phyloP scores from a whole-genome alignment of 306 rosid species.

The Cicer yamashitae region DNA sequence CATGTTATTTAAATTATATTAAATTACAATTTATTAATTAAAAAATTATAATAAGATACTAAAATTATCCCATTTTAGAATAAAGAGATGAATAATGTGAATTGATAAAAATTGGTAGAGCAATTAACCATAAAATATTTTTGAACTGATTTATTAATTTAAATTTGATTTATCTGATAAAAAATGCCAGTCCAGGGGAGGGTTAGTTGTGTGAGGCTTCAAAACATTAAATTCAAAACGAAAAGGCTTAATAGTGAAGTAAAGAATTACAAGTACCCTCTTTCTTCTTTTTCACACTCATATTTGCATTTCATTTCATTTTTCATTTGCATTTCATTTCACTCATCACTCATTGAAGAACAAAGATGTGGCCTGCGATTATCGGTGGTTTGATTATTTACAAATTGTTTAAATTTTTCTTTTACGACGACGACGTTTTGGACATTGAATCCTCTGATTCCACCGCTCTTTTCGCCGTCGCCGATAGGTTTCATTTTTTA shows the following conservation, averaged over 20 bases:
- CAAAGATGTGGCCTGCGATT: constrained; percentile 69
- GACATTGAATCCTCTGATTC: constrained; percentile 72
- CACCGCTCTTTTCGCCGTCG: constrained; percentile 70
- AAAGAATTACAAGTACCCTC: not conserved
- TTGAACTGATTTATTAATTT: too few relatives aligned
- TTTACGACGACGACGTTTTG: constrained; percentile 66
- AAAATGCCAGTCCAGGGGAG: not conserved
- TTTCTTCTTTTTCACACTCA: not conserved
- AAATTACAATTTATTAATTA: too few relatives aligned
- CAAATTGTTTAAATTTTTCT: constrained; percentile 54
- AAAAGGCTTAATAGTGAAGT: not conserved
- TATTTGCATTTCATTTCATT: not conserved
- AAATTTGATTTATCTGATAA: not conserved
- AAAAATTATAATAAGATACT: too few relatives aligned
- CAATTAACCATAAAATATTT: too few relatives aligned
- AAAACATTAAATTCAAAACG: too few relatives aligned
- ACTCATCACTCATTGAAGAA: not conserved
- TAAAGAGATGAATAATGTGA: too few relatives aligned
- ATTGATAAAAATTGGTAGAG: too few relatives aligned
- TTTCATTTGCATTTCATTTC: not conserved
- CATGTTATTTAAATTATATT: too few relatives aligned
- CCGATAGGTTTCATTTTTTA: constrained; percentile 52
- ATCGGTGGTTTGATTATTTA: constrained; percentile 69
- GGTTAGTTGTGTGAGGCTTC: too few relatives aligned
- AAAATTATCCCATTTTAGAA: too few relatives aligned